Percentiles rank a stretch among this genome's conserved stretches.
phyloP scores from a whole-genome alignment of 1,284 basidiomycete genomes.

The Schizophyllum amplum region DNA sequence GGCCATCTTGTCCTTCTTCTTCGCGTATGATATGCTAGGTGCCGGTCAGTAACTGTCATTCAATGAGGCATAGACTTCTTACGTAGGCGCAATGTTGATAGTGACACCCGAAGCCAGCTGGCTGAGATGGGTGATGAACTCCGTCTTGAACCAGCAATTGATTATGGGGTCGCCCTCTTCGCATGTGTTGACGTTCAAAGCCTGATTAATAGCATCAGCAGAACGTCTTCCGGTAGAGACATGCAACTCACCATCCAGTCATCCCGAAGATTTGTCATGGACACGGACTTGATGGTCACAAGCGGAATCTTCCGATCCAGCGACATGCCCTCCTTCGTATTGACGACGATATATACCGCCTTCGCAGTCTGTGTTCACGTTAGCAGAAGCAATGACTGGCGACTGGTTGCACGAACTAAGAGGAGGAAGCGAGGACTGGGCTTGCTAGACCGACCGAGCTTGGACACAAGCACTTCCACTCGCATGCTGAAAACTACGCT shows the following conservation, averaged over 20 bases:
- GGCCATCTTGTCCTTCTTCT: constrained; percentile 96
- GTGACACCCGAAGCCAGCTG: constrained; percentile 76
- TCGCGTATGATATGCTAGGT: constrained; percentile 78
- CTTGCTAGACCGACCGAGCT: constrained; percentile 84
- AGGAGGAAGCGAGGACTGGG: constrained; percentile 88
- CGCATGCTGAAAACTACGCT: constrained; percentile 84
- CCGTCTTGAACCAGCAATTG: constrained; percentile 94
- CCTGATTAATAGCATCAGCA: constrained; percentile 27
- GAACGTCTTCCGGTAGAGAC: neutral
- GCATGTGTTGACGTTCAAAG: constrained; percentile 64
- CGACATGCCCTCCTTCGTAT: constrained; percentile 64
- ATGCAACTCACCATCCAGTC: constrained; percentile 78
- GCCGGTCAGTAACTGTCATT: too few species aligned
- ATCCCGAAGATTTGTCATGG: constrained; percentile 85
- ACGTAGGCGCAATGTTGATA: constrained; percentile 73
- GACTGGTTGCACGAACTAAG: constrained; percentile 47
- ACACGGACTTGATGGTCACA: constrained; percentile 78
- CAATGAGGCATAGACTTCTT: constrained; percentile 26
- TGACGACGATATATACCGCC: constrained; percentile 80
- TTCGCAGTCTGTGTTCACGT: constrained; percentile 64
- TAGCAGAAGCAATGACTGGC: neutral
- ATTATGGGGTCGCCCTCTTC: constrained; percentile 97
- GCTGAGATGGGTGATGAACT: constrained; percentile 79
- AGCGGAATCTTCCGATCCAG: constrained; percentile 89
- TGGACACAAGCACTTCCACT: constrained; percentile 82